phyloP scores from a whole-genome alignment of 2,329 filamentous ascomycete genomes.

The Hymenotorrendiella dingleyae region DNA sequence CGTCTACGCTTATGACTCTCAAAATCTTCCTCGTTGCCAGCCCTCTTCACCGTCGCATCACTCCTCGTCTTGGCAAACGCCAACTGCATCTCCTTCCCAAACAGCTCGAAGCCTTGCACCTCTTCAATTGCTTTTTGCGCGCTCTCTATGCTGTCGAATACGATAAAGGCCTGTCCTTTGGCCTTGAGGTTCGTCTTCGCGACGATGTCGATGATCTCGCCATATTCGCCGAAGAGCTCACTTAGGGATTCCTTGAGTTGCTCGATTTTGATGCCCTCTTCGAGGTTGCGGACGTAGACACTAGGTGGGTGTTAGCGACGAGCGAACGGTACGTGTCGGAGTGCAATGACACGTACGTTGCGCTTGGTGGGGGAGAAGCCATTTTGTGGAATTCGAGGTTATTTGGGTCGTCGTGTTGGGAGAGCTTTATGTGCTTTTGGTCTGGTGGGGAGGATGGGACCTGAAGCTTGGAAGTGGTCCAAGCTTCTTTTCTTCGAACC shows the following conservation, averaged over 20 bases:
- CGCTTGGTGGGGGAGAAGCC: slow-evolving; percentile 38
- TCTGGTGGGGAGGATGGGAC: too few relatives aligned
- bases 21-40: slow-evolving; percentile 72
- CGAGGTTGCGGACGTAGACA: slow-evolving; percentile 74
- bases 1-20: slow-evolving; percentile 81
- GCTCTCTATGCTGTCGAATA: slow-evolving; percentile 78
- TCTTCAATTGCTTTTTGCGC: slow-evolving; percentile 79
- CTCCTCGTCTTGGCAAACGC: slow-evolving; percentile 77
- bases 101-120: slow-evolving; percentile 86
- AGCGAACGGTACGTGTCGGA: slow-evolving; percentile 46
- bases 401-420: too few relatives aligned
- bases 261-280: slow-evolving; percentile 84
- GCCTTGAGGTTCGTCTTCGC: slow-evolving; percentile 86
- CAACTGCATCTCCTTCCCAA: slow-evolving; percentile 83
- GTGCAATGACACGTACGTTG: slow-evolving; percentile 73
- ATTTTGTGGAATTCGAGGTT: neutral
- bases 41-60: slow-evolving; percentile 76
- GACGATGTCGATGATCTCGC: slow-evolving; percentile 75
- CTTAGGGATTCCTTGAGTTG: slow-evolving; percentile 66
- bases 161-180: slow-evolving; percentile 92
- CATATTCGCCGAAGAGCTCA: slow-evolving; percentile 84
- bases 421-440: too few relatives aligned
- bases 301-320: slow-evolving; percentile 35
- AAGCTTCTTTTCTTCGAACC: too few relatives aligned
- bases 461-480: too few relatives aligned